Conservation (phyloP, 352 stramenopile species). For the Aphanomyces euteiches region DNA sequence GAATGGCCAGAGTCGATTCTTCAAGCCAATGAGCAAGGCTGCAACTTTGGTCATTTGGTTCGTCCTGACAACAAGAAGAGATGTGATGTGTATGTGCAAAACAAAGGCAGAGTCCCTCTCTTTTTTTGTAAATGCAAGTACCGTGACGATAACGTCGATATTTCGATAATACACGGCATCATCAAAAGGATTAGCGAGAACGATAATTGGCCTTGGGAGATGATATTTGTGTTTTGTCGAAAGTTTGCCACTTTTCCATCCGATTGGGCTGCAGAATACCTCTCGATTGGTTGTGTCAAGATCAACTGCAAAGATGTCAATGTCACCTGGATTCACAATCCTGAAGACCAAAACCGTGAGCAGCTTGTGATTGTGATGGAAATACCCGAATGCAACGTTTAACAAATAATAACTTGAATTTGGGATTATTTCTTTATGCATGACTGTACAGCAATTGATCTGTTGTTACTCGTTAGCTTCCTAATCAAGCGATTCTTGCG, state of each 20-base stretch:
- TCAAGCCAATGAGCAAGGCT: not conserved
- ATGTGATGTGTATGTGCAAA: conserved; percentile 2
- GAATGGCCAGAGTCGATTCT: conserved; percentile 8
- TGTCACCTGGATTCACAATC: not conserved
- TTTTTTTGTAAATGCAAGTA: conserved; percentile 20
- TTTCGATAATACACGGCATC: too few species aligned
- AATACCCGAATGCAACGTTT: not conserved
- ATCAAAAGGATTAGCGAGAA: too few species aligned
- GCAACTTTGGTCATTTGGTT: conserved; percentile 17
- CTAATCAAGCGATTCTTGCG: too few species aligned
- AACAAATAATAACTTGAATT: not conserved
- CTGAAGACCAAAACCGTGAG: not conserved
- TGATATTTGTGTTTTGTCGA: conserved; percentile 1
- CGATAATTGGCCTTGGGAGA: not conserved
- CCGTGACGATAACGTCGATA: not conserved
- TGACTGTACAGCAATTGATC: too few species aligned
- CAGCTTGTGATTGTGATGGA: conserved; percentile 12
- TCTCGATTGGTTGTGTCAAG: not conserved
- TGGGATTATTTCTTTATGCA: too few species aligned
- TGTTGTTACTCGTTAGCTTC: too few species aligned
- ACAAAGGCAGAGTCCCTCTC: not conserved
- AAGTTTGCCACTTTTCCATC: not conserved
- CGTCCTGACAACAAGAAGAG: not conserved
- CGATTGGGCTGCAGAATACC: not conserved
- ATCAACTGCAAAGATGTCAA: not conserved